Evolutionary conservation across 208 protist genomes (phyloP).

Genomic region (Trypanosoma melophagium): DNA sequence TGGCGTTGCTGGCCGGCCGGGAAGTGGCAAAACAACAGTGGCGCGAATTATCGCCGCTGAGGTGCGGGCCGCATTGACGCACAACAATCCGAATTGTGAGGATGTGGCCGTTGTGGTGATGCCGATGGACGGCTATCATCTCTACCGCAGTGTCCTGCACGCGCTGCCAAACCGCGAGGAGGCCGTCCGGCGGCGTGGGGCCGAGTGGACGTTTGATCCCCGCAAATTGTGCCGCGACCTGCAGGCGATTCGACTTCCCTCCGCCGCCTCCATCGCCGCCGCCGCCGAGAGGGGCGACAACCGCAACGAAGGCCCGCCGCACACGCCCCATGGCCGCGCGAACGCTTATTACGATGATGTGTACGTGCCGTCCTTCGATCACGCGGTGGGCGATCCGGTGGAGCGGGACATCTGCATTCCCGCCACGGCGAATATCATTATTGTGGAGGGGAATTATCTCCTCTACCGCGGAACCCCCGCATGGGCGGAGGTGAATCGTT

Average conservation of each 20-base stretch:
- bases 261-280: neutral
- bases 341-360: slow-evolving; percentile 61
- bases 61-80: slow-evolving; percentile 29
- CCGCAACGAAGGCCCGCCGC: too few species aligned
- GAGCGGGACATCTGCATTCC: slow-evolving; percentile 49
- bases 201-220: slow-evolving; percentile 83
- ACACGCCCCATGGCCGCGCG: too few species aligned
- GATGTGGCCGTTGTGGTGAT: slow-evolving; percentile 48
- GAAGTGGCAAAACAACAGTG: slow-evolving; percentile 71
- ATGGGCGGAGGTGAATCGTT: slow-evolving; percentile 61
- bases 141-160: slow-evolving; percentile 46
- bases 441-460: slow-evolving; percentile 82
- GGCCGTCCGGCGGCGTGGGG: slow-evolving; percentile 61
- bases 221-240: slow-evolving; percentile 52
- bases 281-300: neutral
- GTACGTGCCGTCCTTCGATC: slow-evolving; percentile 73
- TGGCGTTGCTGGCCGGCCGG: slow-evolving; percentile 70
- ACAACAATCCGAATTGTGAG: slow-evolving; percentile 17
- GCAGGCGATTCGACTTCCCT: slow-evolving; percentile 31
- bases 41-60: slow-evolving; percentile 39
- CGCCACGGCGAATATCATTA: slow-evolving; percentile 44
- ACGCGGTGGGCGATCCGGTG: slow-evolving; percentile 62
- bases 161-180: slow-evolving; percentile 57
- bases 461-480: slow-evolving; percentile 55
- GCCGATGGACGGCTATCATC: slow-evolving; percentile 86